phyloP scores from a whole-genome alignment of 2,329 filamentous ascomycete species.

The Trichoderma breve region DNA sequence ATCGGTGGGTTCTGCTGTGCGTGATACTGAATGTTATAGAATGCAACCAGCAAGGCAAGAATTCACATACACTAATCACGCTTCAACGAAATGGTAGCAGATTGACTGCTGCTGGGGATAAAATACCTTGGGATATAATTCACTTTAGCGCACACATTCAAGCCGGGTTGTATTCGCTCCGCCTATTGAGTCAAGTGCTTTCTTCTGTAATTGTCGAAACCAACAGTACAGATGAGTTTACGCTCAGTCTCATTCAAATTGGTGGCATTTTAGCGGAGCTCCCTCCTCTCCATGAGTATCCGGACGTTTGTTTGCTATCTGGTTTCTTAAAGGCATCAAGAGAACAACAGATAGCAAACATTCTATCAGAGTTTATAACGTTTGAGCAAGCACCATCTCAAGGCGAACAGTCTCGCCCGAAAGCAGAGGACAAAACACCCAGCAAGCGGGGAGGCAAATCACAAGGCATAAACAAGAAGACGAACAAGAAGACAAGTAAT shows the following conservation, averaged over 20 bases:
- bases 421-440: background rate
- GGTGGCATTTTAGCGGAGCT: constrained; percentile 26
- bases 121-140: constrained; percentile 53
- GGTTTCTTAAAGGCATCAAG: constrained; percentile 24
- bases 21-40: constrained; percentile 32
- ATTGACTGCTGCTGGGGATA: background rate
- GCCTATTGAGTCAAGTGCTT: constrained; percentile 44
- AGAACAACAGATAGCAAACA: constrained; percentile 17
- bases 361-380: constrained; percentile 25
- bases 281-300: constrained; percentile 29
- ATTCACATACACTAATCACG: constrained; percentile 27
- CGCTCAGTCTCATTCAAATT: constrained; percentile 21
- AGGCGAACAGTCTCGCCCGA: background rate
- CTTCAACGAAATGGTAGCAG: constrained; percentile 23
- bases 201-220: constrained; percentile 18
- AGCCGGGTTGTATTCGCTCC: constrained; percentile 59
- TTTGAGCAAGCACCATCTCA: constrained; percentile 1
- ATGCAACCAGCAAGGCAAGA: constrained; percentile 31
- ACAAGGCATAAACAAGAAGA: background rate
- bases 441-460: background rate
- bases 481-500: background rate
- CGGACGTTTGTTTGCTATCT: constrained; percentile 24
- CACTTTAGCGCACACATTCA: constrained; percentile 63
- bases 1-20: constrained; percentile 30
- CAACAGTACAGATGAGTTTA: background rate